Evolutionary conservation across 2,329 filamentous ascomycete species (phyloP).

Genomic region (Penicillium janthinellum): DNA sequence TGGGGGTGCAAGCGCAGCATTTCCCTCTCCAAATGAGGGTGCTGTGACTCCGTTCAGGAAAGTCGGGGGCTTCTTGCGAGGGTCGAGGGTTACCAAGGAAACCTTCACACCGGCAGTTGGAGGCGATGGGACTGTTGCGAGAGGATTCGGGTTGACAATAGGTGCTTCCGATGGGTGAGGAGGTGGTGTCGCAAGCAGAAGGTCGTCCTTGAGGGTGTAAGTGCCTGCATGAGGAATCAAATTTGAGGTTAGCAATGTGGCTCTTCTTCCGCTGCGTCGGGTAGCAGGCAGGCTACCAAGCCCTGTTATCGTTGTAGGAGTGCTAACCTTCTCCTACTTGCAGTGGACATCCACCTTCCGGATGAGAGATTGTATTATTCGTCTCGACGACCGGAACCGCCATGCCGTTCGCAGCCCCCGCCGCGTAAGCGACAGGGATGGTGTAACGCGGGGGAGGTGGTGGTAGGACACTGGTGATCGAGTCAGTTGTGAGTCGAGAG

Average conservation of each 20-base stretch:
- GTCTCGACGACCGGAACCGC: slow-evolving; percentile 83
- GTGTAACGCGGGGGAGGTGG: slow-evolving; percentile 86
- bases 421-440: slow-evolving; percentile 70
- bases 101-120: slow-evolving; percentile 82
- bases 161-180: slow-evolving; percentile 94
- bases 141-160: slow-evolving; percentile 82
- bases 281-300: background rate
- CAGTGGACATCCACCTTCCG: slow-evolving; percentile 82
- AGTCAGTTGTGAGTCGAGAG: slow-evolving; percentile 20
- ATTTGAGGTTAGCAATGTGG: slow-evolving; percentile 20
- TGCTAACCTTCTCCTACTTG: slow-evolving; percentile 84
- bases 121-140: slow-evolving; percentile 82
- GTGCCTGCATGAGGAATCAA: slow-evolving; percentile 62
- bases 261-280: background rate
- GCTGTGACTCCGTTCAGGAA: slow-evolving; percentile 47
- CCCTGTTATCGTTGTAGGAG: background rate
- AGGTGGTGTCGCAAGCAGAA: slow-evolving; percentile 89
- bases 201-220: slow-evolving; percentile 85
- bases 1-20: slow-evolving; percentile 63
- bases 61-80: slow-evolving; percentile 51
- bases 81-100: slow-evolving; percentile 72
- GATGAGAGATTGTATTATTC: slow-evolving; percentile 82
- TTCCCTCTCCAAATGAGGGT: slow-evolving; percentile 83
- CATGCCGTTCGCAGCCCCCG: slow-evolving; percentile 67
- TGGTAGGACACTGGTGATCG: slow-evolving; percentile 67